A percentile compares a stretch with the other conserved stretches of the same genome.
phyloP scores from a whole-genome alignment of 345 rosid genomes.

The Rhizophora apiculata region DNA sequence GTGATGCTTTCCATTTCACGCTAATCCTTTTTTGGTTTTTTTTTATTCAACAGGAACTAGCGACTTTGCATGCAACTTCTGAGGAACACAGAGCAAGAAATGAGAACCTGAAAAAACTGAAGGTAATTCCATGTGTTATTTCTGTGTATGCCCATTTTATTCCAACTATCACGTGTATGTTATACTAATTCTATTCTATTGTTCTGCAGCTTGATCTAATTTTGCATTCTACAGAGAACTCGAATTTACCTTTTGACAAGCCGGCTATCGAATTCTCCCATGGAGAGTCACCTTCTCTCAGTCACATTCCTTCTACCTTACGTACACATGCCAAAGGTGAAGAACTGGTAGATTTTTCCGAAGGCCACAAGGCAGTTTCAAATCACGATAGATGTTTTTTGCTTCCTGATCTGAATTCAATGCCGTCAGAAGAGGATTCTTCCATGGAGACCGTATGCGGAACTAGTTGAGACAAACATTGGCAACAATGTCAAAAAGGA shows the following conservation, averaged over 20 bases:
- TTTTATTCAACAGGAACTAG: conserved; percentile 53
- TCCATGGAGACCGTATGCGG: conserved; percentile 33
- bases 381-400: conserved; percentile 31
- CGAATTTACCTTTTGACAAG: conserved; percentile 11
- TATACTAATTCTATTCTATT: not conserved
- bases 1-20: not conserved
- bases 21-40: not conserved
- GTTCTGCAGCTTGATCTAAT: conserved; percentile 52
- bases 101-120: conserved; percentile 66
- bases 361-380: conserved; percentile 19
- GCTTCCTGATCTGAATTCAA: conserved; percentile 75
- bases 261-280: not conserved
- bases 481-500: not conserved
- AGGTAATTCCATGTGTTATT: conserved; percentile 36
- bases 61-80: conserved; percentile 44
- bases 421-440: conserved; percentile 48
- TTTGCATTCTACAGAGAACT: conserved; percentile 21
- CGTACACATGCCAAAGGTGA: not conserved
- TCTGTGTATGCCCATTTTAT: not conserved
- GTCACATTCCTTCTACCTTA: conserved; percentile 6
- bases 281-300: conserved; percentile 15
- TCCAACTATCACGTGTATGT: too few relatives aligned
- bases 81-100: conserved; percentile 47
- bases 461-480: conserved; percentile 30
- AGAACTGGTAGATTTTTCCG: conserved; percentile 23